These are phyloP conservation scores for Mallotus repandus DNA, from an alignment of 441 rosid species.

Conservation along the genomic window DNA sequence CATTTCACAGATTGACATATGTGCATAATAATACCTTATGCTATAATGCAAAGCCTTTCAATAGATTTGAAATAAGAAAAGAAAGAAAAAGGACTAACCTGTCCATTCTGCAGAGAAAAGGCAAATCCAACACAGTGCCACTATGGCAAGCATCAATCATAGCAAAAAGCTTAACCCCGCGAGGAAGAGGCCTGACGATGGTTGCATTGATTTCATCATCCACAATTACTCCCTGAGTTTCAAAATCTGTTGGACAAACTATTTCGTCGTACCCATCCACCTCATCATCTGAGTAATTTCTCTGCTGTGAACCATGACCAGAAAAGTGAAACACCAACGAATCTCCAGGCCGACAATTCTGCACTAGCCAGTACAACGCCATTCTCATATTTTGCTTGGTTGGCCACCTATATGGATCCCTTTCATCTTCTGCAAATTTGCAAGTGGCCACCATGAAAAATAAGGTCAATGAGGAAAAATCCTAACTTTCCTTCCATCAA, in stretches of 20 bases:
- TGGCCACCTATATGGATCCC: no score
- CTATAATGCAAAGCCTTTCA: no score
- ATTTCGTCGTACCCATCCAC: slow-evolving; percentile 83
- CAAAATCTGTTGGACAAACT: slow-evolving; percentile 73
- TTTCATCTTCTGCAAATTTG: no score
- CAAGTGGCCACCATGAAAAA: no score
- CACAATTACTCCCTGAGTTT: slow-evolving; percentile 83
- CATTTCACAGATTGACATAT: no score
- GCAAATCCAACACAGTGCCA: slow-evolving; percentile 77
- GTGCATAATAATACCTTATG: no score
- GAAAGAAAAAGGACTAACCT: slow-evolving; percentile 32
- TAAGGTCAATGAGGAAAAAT: no score
- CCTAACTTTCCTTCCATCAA: no score
- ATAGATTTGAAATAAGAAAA: no score
- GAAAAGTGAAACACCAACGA: slow-evolving; percentile 34
- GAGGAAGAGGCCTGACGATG: slow-evolving; percentile 64
- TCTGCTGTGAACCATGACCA: slow-evolving; percentile 83
- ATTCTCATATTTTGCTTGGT: no score
- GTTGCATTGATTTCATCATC: slow-evolving; percentile 80
- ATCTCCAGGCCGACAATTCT: no score
- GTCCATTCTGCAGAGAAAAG: slow-evolving; percentile 67
- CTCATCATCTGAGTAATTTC: slow-evolving; percentile 69
- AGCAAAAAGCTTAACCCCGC: slow-evolving; percentile 66
- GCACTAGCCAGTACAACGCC: no score
- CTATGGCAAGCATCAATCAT: slow-evolving; percentile 82